phyloP scores from a whole-genome alignment of 208 protist genomes.

The Acanthamoeba triangularis region DNA sequence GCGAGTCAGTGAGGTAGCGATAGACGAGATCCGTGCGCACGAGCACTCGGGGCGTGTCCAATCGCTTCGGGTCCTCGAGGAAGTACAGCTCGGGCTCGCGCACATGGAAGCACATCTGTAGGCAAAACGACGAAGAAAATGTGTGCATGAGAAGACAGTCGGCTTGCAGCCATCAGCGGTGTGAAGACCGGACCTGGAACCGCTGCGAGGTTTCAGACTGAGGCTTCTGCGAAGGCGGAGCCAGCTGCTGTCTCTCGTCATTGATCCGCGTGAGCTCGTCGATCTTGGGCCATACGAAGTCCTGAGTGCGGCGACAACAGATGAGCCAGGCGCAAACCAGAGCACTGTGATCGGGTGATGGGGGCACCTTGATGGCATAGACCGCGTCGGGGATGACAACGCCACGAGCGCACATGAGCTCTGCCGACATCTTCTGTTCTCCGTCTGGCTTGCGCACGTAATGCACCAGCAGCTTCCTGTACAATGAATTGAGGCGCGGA shows the following conservation, averaged over 20 bases:
- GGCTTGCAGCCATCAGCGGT: not conserved
- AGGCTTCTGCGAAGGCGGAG: not conserved
- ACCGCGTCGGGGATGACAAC: constrained; percentile 48
- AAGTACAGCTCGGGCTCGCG: constrained; percentile 59
- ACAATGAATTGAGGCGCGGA: no score
- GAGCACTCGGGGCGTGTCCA: constrained; percentile 57
- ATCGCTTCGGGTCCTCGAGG: constrained; percentile 30
- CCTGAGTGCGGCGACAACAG: not conserved
- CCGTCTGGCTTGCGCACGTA: constrained; percentile 67
- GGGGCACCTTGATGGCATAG: constrained; percentile 46
- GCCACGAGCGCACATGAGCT: constrained; percentile 34
- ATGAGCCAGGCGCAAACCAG: not conserved
- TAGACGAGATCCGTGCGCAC: constrained; percentile 60
- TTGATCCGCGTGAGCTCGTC: constrained; percentile 59
- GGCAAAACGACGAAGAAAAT: not conserved
- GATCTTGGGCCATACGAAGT: constrained; percentile 23
- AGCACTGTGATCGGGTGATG: not conserved
- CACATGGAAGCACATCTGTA: constrained; percentile 61
- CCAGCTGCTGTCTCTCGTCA: constrained; percentile 27
- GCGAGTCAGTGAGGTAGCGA: constrained; percentile 63
- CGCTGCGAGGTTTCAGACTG: constrained; percentile 32
- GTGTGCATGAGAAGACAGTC: not conserved
- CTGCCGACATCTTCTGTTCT: constrained; percentile 62
- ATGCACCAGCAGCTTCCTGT: constrained; percentile 47
- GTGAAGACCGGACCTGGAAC: not conserved